Base-by-base conservation (phyloP, 2,329 filamentous ascomycete species). In the Fusarium tricinctum region DNA sequence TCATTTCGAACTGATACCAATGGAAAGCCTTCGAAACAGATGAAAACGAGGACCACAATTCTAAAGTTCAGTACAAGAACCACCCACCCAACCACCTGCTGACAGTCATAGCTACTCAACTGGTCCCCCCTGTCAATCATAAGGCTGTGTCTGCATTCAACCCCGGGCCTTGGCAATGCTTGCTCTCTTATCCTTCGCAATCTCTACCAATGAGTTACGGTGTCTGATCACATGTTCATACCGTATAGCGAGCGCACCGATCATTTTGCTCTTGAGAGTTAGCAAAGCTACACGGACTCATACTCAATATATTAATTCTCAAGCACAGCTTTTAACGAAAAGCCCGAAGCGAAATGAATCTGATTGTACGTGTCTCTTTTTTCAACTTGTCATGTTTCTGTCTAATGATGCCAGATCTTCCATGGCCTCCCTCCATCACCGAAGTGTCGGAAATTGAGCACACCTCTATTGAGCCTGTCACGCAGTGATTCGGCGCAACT, bases 131-230 rank as follows among this genome's bases (percentile, higher is more conserved):
- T 70, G 71, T 57, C 59, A 59, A 48, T 59, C 54, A 64, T 73
- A 73, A 66, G 70, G 70, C 68, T 71, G 47, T 73, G 70, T 66
- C 65, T 63, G 61, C 69, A 57, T 32, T 48, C 44, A 30, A 64
- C 61, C 67, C 56, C 55, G 20, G 45, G 46, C 55, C 60, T 67
- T 61, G 64, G 59, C 67, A 62, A 71, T 68, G 63, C 60, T 72
- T 70, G 66, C 69, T 56, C 48, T 55, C 53, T 51, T 64, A 23
- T 30, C 30, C 35, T 62, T 62, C 23, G 56, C 43, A 45, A 32
- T 55, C 33, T 15, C 52, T 30, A 44, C 17, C 42, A 43, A 65
- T 40, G 28, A 64, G 33, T 20, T 33, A 28, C 28, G 42, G 50
- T 53, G 33, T 19, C 40, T 51, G 33, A 10, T 46, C 23, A 39